phyloP scores from a whole-genome alignment of 1,284 basidiomycete genomes.

The Veloporphyrellus conicus region DNA sequence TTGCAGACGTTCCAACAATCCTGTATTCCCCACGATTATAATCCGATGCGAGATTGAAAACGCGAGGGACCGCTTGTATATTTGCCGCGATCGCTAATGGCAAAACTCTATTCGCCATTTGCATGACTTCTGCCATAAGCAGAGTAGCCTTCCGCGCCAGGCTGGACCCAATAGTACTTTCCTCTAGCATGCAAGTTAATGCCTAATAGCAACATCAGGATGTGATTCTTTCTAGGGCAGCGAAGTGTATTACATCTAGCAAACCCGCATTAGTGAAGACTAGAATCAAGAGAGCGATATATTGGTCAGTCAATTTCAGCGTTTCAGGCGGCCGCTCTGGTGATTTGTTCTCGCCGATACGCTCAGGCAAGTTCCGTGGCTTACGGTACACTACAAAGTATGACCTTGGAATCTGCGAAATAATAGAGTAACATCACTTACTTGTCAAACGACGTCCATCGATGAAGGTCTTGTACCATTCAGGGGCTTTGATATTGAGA shows the following conservation, averaged over 20 bases:
- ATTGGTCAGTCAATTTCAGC: conserved; percentile 89
- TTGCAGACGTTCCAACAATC: conserved; percentile 78
- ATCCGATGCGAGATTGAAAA: conserved; percentile 82
- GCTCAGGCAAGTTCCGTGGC: conserved; percentile 43
- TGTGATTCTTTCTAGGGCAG: neutral
- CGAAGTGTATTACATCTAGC: conserved; percentile 60
- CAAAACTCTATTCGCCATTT: conserved; percentile 85
- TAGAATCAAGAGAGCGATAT: conserved; percentile 82
- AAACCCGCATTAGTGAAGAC: conserved; percentile 87
- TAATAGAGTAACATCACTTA: conserved; percentile 36
- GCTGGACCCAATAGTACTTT: conserved; percentile 61
- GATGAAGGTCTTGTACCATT: conserved; percentile 88
- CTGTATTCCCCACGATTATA: conserved; percentile 70
- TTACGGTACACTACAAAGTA: conserved; percentile 60
- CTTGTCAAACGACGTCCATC: conserved; percentile 82
- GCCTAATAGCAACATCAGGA: conserved; percentile 50
- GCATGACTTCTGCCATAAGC: conserved; percentile 87
- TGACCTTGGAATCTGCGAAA: neutral
- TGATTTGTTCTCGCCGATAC: conserved; percentile 30
- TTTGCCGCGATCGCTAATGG: conserved; percentile 79
- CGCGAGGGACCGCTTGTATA: conserved; percentile 81
- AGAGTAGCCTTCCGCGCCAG: conserved; percentile 85
- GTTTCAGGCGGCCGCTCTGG: conserved; percentile 54
- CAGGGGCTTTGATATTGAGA: conserved; percentile 85
- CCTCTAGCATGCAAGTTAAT: conserved; percentile 78